Percentiles rank a stretch among this genome's conserved stretches.
Conservation (phyloP, 2,329 filamentous ascomycete species). For the Cladosporium halotolerans region DNA sequence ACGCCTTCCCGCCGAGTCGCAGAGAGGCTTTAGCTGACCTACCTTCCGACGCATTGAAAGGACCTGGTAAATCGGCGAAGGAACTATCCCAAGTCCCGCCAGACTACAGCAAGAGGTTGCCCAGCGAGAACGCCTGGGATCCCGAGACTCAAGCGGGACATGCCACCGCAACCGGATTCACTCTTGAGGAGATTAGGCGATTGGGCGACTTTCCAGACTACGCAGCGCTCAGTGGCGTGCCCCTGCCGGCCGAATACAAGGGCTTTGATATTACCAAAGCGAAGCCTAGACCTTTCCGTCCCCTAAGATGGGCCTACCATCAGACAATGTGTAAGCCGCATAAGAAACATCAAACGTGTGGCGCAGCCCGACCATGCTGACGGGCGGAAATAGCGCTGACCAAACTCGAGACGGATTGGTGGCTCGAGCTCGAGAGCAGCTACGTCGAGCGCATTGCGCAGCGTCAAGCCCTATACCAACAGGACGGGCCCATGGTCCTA, state of each 20-base stretch:
- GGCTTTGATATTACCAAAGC: slow-evolving; percentile 66
- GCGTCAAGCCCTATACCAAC: slow-evolving; percentile 57
- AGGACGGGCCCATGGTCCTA: slow-evolving; percentile 60
- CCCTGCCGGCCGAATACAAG: slow-evolving; percentile 56
- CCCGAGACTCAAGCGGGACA: slow-evolving; percentile 17
- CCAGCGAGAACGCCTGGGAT: slow-evolving; percentile 20
- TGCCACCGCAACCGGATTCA: slow-evolving; percentile 60
- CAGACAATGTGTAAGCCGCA: slow-evolving; percentile 76
- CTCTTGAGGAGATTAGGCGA: slow-evolving; percentile 60
- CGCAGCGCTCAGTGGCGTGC: slow-evolving; percentile 65
- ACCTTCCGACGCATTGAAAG: slow-evolving; percentile 17
- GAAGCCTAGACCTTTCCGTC: slow-evolving; percentile 67
- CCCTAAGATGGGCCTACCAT: slow-evolving; percentile 78
- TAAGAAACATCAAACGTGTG: neutral
- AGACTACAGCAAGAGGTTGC: slow-evolving; percentile 18
- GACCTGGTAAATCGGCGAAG: slow-evolving; percentile 23
- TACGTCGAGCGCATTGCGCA: slow-evolving; percentile 64
- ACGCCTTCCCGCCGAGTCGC: slow-evolving; percentile 48
- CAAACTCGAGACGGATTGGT: slow-evolving; percentile 76
- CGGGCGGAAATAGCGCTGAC: slow-evolving; percentile 53
- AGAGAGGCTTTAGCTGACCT: slow-evolving; percentile 40
- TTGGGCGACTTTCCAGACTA: slow-evolving; percentile 78
- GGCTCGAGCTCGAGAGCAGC: slow-evolving; percentile 77
- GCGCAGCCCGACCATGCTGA: slow-evolving; percentile 11
- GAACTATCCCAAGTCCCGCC: slow-evolving; percentile 20